Evolutionary conservation across 2,329 filamentous ascomycete genomes (phyloP), one percentile per base, ranked within the genome.

Genomic region (Dactylellina leptospora): DNA sequence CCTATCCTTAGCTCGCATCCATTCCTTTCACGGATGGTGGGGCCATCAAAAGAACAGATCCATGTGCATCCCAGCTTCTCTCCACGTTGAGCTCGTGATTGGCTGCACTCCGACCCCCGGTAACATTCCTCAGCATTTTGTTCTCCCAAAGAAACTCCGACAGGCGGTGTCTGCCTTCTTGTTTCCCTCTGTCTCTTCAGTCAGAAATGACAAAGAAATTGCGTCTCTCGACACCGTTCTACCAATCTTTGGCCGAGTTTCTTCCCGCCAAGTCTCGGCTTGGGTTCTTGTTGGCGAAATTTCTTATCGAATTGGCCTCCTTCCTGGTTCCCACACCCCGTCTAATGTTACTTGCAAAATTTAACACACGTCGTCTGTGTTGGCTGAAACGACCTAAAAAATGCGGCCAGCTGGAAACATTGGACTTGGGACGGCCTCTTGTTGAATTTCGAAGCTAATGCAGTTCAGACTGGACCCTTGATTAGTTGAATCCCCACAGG

Each of bases 21-120:
- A 64, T 72, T 63, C 68, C 59, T 54, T 64, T 72, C 51, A 47
- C 45, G 68, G 59, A 58, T 64, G 59, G 68, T 72, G 68, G 68
- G 68, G 68, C 59, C 53, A 59, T 51, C 53, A 55, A 60, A 42
- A 38, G 59, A 59, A 60, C 58, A 44, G 59, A 63, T 60, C 59
- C 68, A 48, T 59, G 59, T 72, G 68, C 66, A 64, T 72, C 54
- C 50, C 68, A 53, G 40, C 58, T 63, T 54, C 66, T 40, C 47
- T 54, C 47, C 68, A 72, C 68, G 68, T 72, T 72, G 59, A 55
- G 68, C 59, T 64, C 59, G 68, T 72, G 68, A 72, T 72, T 72
- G 68, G 68, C 68, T 72, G 68, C 53, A 63, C 68, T 13, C 33
- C 51, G n/a, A 47, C 68, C 56, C 68, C 1, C 40, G 58, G 66